Evolutionary conservation across 805 yeast genomes (phyloP), one percentile per base, ranked within the genome.

Genomic region (Candida coquimbonensis): DNA sequence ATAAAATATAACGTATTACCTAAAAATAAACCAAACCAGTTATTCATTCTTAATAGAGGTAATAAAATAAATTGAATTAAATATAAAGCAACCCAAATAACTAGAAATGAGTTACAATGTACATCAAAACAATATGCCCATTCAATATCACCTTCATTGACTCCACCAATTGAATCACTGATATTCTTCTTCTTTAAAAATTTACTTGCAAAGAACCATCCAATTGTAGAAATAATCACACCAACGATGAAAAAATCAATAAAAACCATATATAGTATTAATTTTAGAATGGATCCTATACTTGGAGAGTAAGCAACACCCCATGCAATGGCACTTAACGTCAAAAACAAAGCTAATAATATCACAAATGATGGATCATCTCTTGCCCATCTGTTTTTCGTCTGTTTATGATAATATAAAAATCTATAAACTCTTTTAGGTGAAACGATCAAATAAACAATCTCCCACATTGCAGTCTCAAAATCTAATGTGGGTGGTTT

Each of bases 121-220:
- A 89, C 82, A 58, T 89, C 97, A 61, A 90, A 90, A 67, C 96
- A 88, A 61, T 87, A 89, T 1, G 91, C 89, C 96, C 96, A 90
- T 61, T 90, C 96, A 44, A 87, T 67, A 36, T 71, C 66, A 25
- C 65, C 70, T 31, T 67, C 70, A n/a, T 55, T 43, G 12, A 56
- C 51, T 12, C 57, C 60, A 29, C 62, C 63, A 5, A 65, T 63
- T 11, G 55, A 51, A 11, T 54, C 56, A 31, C 35, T 32, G 9
- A 58, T 49, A 13, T 53, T 56, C 49, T 58, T 53, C 53, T 69
- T 68, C 51, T 75, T 77, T 53, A 87, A 72, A 46, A 87, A 73
- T 53, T 73, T 74, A 57, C 84, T 84, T 29, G 88, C 80, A 35
- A 86, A 56, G 14, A 79, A 52, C 95, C 95, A 90, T 19, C 82